Evolutionary conservation across 352 stramenopile genomes (phyloP), one percentile per base, ranked within the genome.

Genomic region (Stramenopiles sp.): DNA sequence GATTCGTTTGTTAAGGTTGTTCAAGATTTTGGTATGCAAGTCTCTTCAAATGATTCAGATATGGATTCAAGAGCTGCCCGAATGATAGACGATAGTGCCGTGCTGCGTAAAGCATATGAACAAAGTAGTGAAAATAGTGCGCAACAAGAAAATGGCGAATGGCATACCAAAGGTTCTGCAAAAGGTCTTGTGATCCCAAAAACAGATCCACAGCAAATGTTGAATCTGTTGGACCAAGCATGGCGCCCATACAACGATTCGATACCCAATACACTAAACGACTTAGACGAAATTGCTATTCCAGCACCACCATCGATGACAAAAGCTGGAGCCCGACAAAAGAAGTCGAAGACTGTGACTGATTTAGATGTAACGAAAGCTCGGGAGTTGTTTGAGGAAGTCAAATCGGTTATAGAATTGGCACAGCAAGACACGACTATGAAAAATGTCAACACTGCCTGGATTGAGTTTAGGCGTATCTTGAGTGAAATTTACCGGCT

Each of bases 11-110:
- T 71, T 71, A 25, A 71, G 22, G 55, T 71, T 22, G 55, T 71
- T 71, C 55, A 71, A 71, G 55, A 71, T 22, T 71, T 71, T 27
- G 55, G 55, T 27, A 71, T 71, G 55, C 55, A 71, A 71, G 55
- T 71, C 22, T 27, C 22, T 27, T 71, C 55, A 27, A 25, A 22
- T 27, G 55, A 71, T 22, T 71, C 27, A 22, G 55, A 71, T 27
- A 71, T 71, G 55, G 55, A 71, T 27, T 71, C 55, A 27, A 22
- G 55, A 22, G 55, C 55, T 22, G 55, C 55, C 22, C 55, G 55
- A 27, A 25, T 27, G 22, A 71, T 71, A 22, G 55, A 71, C 55
- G 55, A 71, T 22, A 71, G 22, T 22, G 55, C 55, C 55, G 27
- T 71, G 55, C 22, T 71, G 55, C 22, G 27, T 22, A 71, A 71